Conservation (phyloP, 352 stramenopile species). For the Globisporangium mamillatum region DNA sequence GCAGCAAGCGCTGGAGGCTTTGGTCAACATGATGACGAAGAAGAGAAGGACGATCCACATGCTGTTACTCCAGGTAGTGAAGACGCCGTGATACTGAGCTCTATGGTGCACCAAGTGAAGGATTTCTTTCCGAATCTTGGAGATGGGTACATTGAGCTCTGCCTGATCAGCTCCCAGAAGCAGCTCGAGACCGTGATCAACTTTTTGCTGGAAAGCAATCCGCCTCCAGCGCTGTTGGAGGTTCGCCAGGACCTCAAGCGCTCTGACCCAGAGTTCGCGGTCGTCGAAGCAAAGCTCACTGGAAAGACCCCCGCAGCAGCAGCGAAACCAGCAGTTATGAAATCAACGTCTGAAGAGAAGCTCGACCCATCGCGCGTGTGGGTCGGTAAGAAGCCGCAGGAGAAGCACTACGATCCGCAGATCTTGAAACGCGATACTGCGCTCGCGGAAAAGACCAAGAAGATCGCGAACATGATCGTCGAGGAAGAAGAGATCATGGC, state of each 20-base stretch:
- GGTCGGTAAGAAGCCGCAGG: conserved; percentile 61
- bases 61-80: neutral
- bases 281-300: conserved; percentile 27
- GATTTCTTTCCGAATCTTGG: conserved; percentile 62
- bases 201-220: conserved; percentile 53
- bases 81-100: conserved; percentile 15
- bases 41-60: neutral
- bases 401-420: conserved; percentile 62
- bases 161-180: conserved; percentile 38
- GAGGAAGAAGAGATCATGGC: conserved; percentile 39
- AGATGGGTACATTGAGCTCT: conserved; percentile 61
- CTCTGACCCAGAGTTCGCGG: conserved; percentile 28
- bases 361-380: conserved; percentile 48
- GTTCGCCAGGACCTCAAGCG: conserved; percentile 30
- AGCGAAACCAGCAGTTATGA: conserved; percentile 11
- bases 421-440: conserved; percentile 41
- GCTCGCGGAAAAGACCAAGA: conserved; percentile 51
- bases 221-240: conserved; percentile 30
- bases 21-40: neutral
- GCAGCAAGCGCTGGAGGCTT: conserved; percentile 1
- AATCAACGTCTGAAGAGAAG: conserved; percentile 26
- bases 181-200: conserved; percentile 59
- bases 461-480: conserved; percentile 49
- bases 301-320: conserved; percentile 9
- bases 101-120: conserved; percentile 51